phyloP scores from a whole-genome alignment of 805 yeast genomes.

The Maudiozyma saulgeensis region DNA sequence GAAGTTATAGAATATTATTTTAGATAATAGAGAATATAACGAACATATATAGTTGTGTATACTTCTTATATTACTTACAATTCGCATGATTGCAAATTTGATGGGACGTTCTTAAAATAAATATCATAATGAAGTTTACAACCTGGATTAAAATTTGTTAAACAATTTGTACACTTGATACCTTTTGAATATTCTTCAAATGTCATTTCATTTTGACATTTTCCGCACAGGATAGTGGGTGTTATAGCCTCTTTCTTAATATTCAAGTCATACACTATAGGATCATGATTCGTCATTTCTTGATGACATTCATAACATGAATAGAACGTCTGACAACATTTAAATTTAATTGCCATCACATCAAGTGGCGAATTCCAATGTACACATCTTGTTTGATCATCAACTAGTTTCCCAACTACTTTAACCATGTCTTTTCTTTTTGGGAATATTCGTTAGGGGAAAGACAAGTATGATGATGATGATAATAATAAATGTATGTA shows the following conservation, averaged over 20 bases:
- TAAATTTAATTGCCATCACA: constrained; percentile 25
- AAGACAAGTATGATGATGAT: too few species aligned
- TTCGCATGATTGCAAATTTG: not conserved
- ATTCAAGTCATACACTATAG: constrained; percentile 8
- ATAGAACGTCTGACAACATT: constrained; percentile 24
- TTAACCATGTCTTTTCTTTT: too few species aligned
- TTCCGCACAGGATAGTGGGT: constrained; percentile 24
- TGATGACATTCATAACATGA: constrained; percentile 27
- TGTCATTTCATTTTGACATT: constrained; percentile 20
- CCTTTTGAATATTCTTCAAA: constrained; percentile 15
- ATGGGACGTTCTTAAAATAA: constrained; percentile 15
- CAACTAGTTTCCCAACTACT: constrained; percentile 17
- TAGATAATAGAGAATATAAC: too few species aligned
- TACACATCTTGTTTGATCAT: constrained; percentile 22
- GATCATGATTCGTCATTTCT: constrained; percentile 11
- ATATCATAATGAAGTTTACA: constrained; percentile 26
- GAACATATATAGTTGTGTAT: too few species aligned
- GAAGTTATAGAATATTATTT: not conserved
- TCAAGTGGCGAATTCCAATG: constrained; percentile 28
- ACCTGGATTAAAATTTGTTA: constrained; percentile 23
- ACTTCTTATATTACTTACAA: not conserved
- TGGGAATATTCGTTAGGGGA: too few species aligned
- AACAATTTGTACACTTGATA: constrained; percentile 18
- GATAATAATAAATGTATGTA: too few species aligned
- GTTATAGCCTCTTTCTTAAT: constrained; percentile 1